Evolutionary conservation across 2,329 filamentous ascomycete species (phyloP).

Genomic region (Nigrospora osmanthi): DNA sequence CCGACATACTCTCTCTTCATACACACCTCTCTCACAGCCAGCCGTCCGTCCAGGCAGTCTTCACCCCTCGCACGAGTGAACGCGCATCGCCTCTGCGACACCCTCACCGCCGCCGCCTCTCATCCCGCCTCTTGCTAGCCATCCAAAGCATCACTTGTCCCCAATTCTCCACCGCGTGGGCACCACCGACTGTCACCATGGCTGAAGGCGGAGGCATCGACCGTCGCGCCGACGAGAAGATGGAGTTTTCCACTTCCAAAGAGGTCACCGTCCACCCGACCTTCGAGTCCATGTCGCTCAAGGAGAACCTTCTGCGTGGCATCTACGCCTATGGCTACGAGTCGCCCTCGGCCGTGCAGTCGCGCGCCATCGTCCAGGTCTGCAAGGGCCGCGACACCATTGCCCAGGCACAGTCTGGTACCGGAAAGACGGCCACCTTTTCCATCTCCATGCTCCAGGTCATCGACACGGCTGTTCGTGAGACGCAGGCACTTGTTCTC

Average conservation of each 20-base stretch:
- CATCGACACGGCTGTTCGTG: constrained; percentile 86
- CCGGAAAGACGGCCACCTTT: constrained; percentile 95
- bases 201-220: constrained; percentile 75
- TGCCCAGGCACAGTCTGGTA: constrained; percentile 94
- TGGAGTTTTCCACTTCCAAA: constrained; percentile 97
- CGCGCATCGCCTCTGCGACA: no score
- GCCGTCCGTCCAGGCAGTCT: no score
- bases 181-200: constrained; percentile 49
- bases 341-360: constrained; percentile 90
- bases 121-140: no score
- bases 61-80: no score
- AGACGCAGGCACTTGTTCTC: constrained; percentile 90
- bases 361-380: constrained; percentile 87
- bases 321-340: constrained; percentile 99
- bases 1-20: no score
- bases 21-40: no score
- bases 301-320: constrained; percentile 92
- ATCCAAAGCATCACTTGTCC: no score
- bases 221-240: constrained; percentile 87
- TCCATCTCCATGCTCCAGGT: constrained; percentile 92
- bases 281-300: constrained; percentile 93
- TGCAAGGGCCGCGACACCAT: constrained; percentile 96
- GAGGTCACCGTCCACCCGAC: constrained; percentile 94
- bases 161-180: no score
- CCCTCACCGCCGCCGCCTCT: no score